Evolutionary conservation across 768 basidiomycete species (phyloP).

Genomic region (Kwoniella europaea): DNA sequence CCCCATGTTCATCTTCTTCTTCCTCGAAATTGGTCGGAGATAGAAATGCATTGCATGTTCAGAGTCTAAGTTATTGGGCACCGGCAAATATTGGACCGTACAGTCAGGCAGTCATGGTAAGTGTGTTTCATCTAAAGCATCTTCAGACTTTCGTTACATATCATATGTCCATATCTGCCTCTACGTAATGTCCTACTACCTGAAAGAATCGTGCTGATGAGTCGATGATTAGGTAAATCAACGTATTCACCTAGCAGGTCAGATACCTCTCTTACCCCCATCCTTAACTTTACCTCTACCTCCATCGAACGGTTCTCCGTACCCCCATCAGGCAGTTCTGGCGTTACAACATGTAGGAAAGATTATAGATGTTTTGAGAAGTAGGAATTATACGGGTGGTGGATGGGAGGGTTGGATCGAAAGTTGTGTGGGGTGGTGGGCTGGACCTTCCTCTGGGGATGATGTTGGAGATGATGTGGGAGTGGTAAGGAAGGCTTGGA

Average conservation of each 20-base stretch:
- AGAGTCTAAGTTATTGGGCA: conserved; percentile 96
- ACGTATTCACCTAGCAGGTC: conserved; percentile 87
- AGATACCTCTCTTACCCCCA: conserved; percentile 86
- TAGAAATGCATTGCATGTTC: conserved; percentile 84
- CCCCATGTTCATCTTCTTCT: neutral
- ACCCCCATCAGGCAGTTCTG: conserved; percentile 71
- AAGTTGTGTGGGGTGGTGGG: conserved; percentile 74
- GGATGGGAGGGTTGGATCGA: conserved; percentile 71
- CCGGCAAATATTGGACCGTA: conserved; percentile 99
- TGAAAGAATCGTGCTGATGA: neutral
- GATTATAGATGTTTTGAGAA: conserved; percentile 68
- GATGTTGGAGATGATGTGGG: conserved; percentile 30
- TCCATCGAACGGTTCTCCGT: conserved; percentile 51
- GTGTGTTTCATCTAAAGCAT: conserved; percentile 39
- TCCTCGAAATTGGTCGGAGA: conserved; percentile 30
- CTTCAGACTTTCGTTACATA: no score
- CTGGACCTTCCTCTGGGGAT: neutral
- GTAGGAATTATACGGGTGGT: conserved; percentile 61
- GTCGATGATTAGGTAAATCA: conserved; percentile 66
- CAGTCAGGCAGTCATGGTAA: conserved; percentile 84
- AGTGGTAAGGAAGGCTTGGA: conserved; percentile 30
- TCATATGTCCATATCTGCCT: no score
- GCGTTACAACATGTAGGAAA: conserved; percentile 78
- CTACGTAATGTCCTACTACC: no score
- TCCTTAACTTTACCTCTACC: conserved; percentile 71